phyloP scores from a whole-genome alignment of 441 rosid species.

The Theobroma grandiflorum region DNA sequence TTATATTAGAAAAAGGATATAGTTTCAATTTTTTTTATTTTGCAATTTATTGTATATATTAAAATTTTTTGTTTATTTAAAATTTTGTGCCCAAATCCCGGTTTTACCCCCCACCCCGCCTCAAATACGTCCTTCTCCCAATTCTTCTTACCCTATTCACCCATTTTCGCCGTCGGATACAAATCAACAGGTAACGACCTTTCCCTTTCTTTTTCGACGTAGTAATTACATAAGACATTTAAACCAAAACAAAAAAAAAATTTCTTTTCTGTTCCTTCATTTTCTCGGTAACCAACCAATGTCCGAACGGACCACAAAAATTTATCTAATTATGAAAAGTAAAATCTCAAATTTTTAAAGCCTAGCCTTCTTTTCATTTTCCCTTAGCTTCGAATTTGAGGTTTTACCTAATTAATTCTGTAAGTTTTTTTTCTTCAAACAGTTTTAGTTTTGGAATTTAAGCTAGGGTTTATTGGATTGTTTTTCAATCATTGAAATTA shows the following conservation, averaged over 20 bases:
- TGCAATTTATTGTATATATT: too few species aligned
- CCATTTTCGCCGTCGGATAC: background rate
- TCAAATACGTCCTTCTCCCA: background rate
- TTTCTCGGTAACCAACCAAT: background rate
- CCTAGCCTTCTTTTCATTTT: background rate
- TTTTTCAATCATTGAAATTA: background rate
- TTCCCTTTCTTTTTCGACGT: background rate
- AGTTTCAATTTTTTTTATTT: too few species aligned
- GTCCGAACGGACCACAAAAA: background rate
- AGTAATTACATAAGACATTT: too few species aligned
- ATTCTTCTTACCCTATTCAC: background rate
- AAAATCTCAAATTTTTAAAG: background rate
- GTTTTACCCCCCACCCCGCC: background rate
- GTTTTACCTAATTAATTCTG: background rate
- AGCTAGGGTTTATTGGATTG: slow-evolving; percentile 8
- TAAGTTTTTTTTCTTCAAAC: background rate
- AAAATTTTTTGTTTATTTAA: too few species aligned
- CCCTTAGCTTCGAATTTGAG: background rate
- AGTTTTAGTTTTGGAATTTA: background rate
- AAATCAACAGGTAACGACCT: background rate
- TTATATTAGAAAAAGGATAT: too few species aligned
- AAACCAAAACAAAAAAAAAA: too few species aligned
- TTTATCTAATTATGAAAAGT: background rate
- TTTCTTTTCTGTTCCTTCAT: background rate
- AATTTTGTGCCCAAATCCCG: background rate